phyloP scores from a whole-genome alignment of 1,284 basidiomycete genomes.

The Malassezia yamatoensis region DNA sequence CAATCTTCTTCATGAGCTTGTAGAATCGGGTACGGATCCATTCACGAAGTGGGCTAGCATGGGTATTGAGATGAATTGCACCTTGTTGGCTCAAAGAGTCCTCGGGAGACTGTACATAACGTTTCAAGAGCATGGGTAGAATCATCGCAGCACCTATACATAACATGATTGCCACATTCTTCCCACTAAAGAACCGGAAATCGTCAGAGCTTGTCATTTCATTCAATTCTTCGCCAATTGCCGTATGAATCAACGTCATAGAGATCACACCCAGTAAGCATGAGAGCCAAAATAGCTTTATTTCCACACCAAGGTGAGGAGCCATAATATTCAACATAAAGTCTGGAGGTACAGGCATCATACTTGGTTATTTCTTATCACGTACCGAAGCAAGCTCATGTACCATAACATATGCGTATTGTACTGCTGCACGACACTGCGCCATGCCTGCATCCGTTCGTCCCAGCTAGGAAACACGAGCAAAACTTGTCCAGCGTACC shows the following conservation, averaged over 20 bases:
- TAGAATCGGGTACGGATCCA: background rate
- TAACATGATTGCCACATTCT: conserved; percentile 69
- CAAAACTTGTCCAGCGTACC: conserved; percentile 59
- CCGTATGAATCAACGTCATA: conserved; percentile 84
- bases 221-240: conserved; percentile 77
- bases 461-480: conserved; percentile 60
- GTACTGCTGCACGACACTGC: conserved; percentile 61
- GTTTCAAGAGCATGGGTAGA: conserved; percentile 60
- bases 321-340: conserved; percentile 70
- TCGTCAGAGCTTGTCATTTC: conserved; percentile 86
- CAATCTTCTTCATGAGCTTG: background rate
- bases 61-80: conserved; percentile 14
- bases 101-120: conserved; percentile 13
- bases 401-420: conserved; percentile 73
- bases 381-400: conserved; percentile 60
- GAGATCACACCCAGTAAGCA: conserved; percentile 86
- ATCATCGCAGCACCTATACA: conserved; percentile 79
- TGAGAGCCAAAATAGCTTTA: conserved; percentile 76
- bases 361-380: conserved; percentile 51
- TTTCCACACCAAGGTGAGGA: conserved; percentile 79
- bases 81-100: conserved; percentile 11
- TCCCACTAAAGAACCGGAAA: conserved; percentile 79
- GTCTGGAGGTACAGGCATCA: conserved; percentile 82
- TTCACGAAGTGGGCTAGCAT: background rate
- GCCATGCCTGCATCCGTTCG: conserved; percentile 68